Conservation (phyloP, 768 basidiomycete species). For the Trametes punicea region DNA sequence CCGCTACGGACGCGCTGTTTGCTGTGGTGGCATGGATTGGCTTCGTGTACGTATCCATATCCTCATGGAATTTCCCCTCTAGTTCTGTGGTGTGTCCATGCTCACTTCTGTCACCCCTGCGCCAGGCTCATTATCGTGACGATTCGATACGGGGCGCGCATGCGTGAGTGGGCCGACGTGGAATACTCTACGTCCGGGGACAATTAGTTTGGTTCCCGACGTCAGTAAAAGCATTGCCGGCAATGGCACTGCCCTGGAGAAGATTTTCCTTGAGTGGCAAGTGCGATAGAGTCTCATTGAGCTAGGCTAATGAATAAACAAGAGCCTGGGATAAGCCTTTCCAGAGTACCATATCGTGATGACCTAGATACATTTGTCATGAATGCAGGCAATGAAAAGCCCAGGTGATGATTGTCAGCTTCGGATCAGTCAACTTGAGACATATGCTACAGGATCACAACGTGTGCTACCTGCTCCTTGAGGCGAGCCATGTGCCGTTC, state of each 20-base stretch:
- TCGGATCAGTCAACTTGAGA: background rate
- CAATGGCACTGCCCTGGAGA: no score
- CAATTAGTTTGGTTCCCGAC: no score
- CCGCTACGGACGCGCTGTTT: slow-evolving; percentile 43
- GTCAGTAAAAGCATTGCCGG: no score
- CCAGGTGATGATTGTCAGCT: background rate
- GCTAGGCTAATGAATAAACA: no score
- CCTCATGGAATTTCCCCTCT: background rate
- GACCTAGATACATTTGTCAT: no score
- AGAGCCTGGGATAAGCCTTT: no score
- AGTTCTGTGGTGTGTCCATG: background rate
- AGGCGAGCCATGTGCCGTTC: background rate
- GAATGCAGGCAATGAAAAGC: no score
- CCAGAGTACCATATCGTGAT: no score
- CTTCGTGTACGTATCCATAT: slow-evolving; percentile 43
- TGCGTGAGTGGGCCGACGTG: slow-evolving; percentile 56
- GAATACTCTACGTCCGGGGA: slow-evolving; percentile 43
- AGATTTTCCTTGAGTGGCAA: no score
- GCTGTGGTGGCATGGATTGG: slow-evolving; percentile 49
- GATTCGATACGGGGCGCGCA: slow-evolving; percentile 52
- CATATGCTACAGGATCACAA: background rate
- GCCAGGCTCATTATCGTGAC: slow-evolving; percentile 49
- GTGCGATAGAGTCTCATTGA: no score
- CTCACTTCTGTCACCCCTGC: background rate
- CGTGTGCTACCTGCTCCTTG: background rate